phyloP scores from a whole-genome alignment of 495 filamentous ascomycete species.

The Daldinia caldariorum region DNA sequence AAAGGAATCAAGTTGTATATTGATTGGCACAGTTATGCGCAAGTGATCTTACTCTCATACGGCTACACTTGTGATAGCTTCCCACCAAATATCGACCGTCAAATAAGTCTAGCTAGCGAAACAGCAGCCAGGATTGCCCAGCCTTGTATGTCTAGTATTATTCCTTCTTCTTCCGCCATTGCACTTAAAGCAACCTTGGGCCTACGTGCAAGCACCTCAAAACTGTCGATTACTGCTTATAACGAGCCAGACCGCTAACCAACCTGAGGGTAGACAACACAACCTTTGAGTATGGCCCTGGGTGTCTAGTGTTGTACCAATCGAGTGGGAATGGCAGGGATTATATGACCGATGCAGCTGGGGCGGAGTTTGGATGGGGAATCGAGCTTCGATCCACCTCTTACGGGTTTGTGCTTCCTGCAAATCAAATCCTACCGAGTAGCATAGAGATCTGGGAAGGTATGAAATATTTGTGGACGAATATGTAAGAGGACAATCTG shows the following conservation, averaged over 20 bases:
- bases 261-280: slow-evolving; percentile 51
- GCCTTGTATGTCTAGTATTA: slow-evolving; percentile 36
- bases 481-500: slow-evolving; percentile 44
- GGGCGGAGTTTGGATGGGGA: slow-evolving; percentile 65
- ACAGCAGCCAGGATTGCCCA: slow-evolving; percentile 55
- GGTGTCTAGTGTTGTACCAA: slow-evolving; percentile 68
- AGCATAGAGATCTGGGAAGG: slow-evolving; percentile 65
- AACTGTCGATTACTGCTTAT: background rate
- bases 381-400: slow-evolving; percentile 60
- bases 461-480: slow-evolving; percentile 60
- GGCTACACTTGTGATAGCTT: slow-evolving; percentile 52
- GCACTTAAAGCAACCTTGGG: background rate
- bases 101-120: slow-evolving; percentile 53
- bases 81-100: slow-evolving; percentile 59
- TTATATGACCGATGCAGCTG: slow-evolving; percentile 62
- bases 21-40: slow-evolving; percentile 69
- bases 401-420: slow-evolving; percentile 67
- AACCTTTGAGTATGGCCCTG: slow-evolving; percentile 61
- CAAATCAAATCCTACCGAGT: slow-evolving; percentile 63
- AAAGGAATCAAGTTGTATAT: slow-evolving; percentile 68
- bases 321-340: slow-evolving; percentile 65
- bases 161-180: too few relatives aligned
- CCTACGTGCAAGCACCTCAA: too few relatives aligned
- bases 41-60: slow-evolving; percentile 55
- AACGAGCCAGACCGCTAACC: background rate